Evolutionary conservation across 2,329 filamentous ascomycete genomes (phyloP).

Genomic region (Monosporascus ibericus): DNA sequence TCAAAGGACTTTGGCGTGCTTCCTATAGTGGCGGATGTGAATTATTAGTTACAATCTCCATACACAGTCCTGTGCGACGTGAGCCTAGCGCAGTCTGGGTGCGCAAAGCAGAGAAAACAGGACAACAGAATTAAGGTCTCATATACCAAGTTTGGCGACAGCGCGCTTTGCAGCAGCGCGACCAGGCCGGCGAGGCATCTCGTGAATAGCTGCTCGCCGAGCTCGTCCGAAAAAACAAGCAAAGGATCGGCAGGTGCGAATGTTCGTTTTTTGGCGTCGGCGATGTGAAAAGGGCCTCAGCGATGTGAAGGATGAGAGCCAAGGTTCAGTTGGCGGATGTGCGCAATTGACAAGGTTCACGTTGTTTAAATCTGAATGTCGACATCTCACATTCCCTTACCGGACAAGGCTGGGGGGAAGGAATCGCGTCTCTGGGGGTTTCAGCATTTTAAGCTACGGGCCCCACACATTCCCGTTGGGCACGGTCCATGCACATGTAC

Average conservation of each 20-base stretch:
- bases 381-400: too few relatives aligned
- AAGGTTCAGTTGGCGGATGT: neutral
- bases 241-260: too few relatives aligned
- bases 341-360: neutral
- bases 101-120: neutral
- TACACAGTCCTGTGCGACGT: too few relatives aligned
- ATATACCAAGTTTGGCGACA: constrained; percentile 36
- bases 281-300: neutral
- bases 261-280: too few relatives aligned
- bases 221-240: too few relatives aligned
- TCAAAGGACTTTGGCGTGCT: constrained; percentile 44
- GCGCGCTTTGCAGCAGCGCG: constrained; percentile 39
- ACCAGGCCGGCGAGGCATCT: constrained; percentile 33
- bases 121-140: neutral
- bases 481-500: too few relatives aligned
- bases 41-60: constrained; percentile 1
- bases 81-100: neutral
- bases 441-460: too few relatives aligned
- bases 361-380: too few relatives aligned
- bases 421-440: too few relatives aligned
- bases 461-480: too few relatives aligned
- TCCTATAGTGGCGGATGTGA: constrained; percentile 27
- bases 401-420: too few relatives aligned
- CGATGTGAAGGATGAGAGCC: neutral
- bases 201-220: neutral